Base-by-base conservation (phyloP, 208 protist genomes). In the Acanthamoeba royreba region DNA sequence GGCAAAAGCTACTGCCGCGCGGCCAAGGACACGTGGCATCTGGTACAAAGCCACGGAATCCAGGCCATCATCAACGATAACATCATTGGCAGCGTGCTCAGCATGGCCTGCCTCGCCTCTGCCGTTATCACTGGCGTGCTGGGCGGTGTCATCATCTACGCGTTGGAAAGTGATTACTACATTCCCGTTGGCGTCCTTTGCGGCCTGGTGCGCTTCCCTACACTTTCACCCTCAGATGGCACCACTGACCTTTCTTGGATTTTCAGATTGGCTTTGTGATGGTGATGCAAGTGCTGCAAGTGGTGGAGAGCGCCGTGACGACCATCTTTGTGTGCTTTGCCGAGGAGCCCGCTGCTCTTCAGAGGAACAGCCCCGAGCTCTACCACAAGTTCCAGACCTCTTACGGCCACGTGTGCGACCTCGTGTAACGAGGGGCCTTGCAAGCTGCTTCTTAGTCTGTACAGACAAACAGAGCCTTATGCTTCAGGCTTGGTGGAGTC, bases 241-340 rank as follows among this genome's bases (percentile, higher is more conserved):
- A 40, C 77, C 15, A 49, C 31, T 46, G 42, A 35, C 8, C 19
- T 92, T 1, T 92, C 4, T 35, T 92, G 19, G 53, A 28, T 43
- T 8, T 40, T 33, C 19, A 74, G 47, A 95, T 95, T 17, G 93
- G 93, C 53, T 93, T 95, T 63, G 47, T 93, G 53, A 55, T 95
- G 74, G 66, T 91, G 63, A 33, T 93, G 42, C 58, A 72, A 19
- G 63, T 66, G 11, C n/a, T 96, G 9, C 91, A 96, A 53, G 58
- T 95, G 17, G 72, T 96, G 19, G 94, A 96, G 33, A 94, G 87
- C 93, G 93, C 92, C 55, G 92, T 95, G 19, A 66, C 83, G 0
- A 92, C 95, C 9, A 58, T 95, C n/a, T 94, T 96, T 42, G 95
- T 96, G 28, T 96, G 93, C 83, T 96, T 93, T 35, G 43, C 94